Evolutionary conservation across 768 basidiomycete species (phyloP).

Genomic region (Hericium coralloides): DNA sequence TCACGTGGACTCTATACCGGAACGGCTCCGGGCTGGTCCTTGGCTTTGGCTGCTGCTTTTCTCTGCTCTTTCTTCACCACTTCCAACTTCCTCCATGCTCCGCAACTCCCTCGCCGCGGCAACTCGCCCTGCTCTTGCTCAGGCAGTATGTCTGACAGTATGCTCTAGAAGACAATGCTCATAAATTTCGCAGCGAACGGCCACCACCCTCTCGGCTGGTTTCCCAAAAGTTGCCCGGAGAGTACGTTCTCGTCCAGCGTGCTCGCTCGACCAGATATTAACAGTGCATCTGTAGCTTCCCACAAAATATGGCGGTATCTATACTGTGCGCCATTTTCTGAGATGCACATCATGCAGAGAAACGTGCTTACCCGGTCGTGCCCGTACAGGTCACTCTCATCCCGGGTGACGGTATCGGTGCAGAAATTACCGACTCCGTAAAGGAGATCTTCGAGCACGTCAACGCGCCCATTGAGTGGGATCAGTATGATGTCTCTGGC

Average conservation of each 20-base stretch:
- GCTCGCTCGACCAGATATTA: constrained; percentile 3
- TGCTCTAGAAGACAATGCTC: neutral
- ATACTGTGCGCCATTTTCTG: constrained; percentile 46
- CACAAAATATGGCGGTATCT: constrained; percentile 89
- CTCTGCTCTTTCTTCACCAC: constrained; percentile 14
- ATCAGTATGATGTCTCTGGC: constrained; percentile 96
- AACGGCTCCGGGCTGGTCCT: neutral
- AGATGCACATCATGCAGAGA: constrained; percentile 18
- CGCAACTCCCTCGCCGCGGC: constrained; percentile 53
- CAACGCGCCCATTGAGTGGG: constrained; percentile 99
- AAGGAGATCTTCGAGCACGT: constrained; percentile 98
- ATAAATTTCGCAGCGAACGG: constrained; percentile 41
- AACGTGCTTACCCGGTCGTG: constrained; percentile 3
- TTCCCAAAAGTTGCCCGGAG: constrained; percentile 68
- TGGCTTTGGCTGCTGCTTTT: neutral
- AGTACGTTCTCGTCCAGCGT: constrained; percentile 32
- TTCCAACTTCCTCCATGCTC: constrained; percentile 40
- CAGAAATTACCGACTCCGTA: constrained; percentile 95
- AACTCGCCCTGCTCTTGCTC: constrained; percentile 42
- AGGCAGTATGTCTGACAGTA: constrained; percentile 36
- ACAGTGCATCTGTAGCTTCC: constrained; percentile 41
- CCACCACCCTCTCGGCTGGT: constrained; percentile 70
- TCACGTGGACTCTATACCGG: neutral
- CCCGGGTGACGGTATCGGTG: constrained; percentile 95
- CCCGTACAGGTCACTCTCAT: constrained; percentile 80